Conservation (phyloP, 75 land plant species). For the Picea glauca region DNA sequence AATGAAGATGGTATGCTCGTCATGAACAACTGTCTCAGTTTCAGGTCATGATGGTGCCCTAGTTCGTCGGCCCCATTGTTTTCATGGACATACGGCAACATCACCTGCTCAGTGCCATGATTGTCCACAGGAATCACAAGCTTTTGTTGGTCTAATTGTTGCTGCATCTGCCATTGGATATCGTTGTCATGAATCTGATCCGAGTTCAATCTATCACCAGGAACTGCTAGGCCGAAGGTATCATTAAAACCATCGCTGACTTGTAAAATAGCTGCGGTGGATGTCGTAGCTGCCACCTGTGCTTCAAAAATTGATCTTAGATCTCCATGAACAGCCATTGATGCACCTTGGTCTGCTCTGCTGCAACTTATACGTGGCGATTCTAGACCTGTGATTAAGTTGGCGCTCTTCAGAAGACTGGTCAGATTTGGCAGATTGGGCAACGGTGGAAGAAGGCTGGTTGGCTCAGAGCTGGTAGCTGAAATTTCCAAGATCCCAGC, state of each 20-base stretch:
- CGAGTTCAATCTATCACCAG: not conserved
- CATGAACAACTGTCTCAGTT: not conserved
- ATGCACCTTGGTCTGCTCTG: not conserved
- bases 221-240: not conserved
- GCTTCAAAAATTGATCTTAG: conserved; percentile 4
- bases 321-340: not conserved
- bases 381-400: not conserved
- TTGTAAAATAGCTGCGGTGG: not conserved
- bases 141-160: not conserved
- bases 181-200: not conserved
- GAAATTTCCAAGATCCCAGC: not conserved
- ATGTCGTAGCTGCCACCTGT: not conserved
- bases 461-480: not conserved
- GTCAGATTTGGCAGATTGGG: not conserved
- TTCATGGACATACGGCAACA: not conserved
- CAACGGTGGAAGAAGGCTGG: not conserved
- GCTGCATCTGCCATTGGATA: not conserved
- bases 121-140: not conserved
- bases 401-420: not conserved
- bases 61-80: not conserved
- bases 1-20: not conserved
- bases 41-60: conserved; percentile 1
- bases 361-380: no score
- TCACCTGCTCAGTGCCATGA: not conserved
- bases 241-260: not conserved